Base-by-base conservation (phyloP, 2,329 filamentous ascomycete species). In the Conoideocrella luteorostrata region DNA sequence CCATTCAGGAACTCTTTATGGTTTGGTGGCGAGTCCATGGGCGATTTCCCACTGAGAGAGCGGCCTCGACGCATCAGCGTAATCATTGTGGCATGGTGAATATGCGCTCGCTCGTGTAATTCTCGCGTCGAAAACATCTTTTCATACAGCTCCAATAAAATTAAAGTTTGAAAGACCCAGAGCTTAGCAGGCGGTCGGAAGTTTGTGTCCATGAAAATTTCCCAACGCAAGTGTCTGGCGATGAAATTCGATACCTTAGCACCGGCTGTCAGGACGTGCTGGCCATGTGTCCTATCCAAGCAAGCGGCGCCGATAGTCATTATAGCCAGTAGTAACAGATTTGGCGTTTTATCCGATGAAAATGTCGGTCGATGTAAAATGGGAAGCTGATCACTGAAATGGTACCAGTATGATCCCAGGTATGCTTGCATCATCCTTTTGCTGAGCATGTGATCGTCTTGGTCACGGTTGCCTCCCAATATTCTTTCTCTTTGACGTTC, bases 51-150 rank as follows among this genome's bases (percentile, higher is more conserved):
- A 50, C 95, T 90, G 12, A 98, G 70, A 2, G 90, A 95, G 55
- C 89, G 86, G 5, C 93, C 93, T 55, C 93, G 80, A 28, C 93
- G 84, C 91, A 98, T 97, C 47, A 97, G 70, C 0, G 90, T 95
- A 50, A 98, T 81, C 0, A 90, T 96, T 0, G 91, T 96, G 12
- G 91, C 91, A 60, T 98, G 93, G 57, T 97, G 91, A 36, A 97
- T 95, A 55, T 97, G 91, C 1, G 91, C 91, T 52, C 93, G 78
- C 65, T 98, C 93, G 63, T 98, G 93, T 24, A 97, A 71, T 46
- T 88, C 84, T 50, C 90, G 78, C 1, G 91, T 95, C 30, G 89
- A 93, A 62, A 91, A 97, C 86, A 95, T 93, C 72, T 98, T 98
- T 68, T 98, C 93, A 56, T 95, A 97, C 1, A 95, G 70, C 61